Percentiles rank a stretch among this genome's conserved stretches.
Conservation (phyloP, 2,329 filamentous ascomycete genomes). For the Arachnomyces sp. region DNA sequence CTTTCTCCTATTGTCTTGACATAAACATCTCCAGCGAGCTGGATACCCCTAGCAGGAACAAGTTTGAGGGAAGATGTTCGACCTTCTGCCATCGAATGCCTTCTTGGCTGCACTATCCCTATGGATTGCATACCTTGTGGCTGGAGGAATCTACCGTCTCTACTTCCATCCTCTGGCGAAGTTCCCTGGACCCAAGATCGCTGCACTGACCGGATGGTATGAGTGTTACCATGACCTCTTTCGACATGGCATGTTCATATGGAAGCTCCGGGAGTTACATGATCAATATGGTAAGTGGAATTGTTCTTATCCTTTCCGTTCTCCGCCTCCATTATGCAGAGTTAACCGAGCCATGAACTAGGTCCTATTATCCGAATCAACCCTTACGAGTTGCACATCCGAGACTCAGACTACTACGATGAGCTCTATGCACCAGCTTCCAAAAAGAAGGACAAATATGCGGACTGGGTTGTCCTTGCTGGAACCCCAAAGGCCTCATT, state of each 20-base stretch:
- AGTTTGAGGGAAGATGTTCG: no score
- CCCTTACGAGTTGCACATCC: slow-evolving; percentile 30
- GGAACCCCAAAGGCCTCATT: slow-evolving; percentile 16
- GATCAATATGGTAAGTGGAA: slow-evolving; percentile 7
- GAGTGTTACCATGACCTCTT: slow-evolving; percentile 16
- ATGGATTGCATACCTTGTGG: no score
- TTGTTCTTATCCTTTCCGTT: no score
- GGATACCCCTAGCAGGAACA: no score
- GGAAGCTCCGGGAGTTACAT: slow-evolving; percentile 11
- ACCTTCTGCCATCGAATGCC: no score
- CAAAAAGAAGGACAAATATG: slow-evolving; percentile 16
- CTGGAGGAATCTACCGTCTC: slow-evolving; percentile 13
- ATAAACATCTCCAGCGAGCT: no score
- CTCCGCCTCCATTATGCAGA: no score
- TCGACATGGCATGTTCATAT: slow-evolving; percentile 7
- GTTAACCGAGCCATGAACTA: slow-evolving; percentile 6
- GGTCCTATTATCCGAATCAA: slow-evolving; percentile 32
- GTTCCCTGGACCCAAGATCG: slow-evolving; percentile 17
- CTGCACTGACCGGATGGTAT: slow-evolving; percentile 9
- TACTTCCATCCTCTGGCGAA: slow-evolving; percentile 17
- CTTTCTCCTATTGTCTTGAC: no score
- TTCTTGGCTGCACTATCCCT: no score
- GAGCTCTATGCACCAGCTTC: slow-evolving; percentile 21
- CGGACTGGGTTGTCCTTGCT: slow-evolving; percentile 13
- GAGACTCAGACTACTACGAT: slow-evolving; percentile 29